Percentiles rank a stretch among this genome's conserved stretches.
phyloP scores from a whole-genome alignment of 2,329 filamentous ascomycete genomes.

The Colletotrichum sp. region DNA sequence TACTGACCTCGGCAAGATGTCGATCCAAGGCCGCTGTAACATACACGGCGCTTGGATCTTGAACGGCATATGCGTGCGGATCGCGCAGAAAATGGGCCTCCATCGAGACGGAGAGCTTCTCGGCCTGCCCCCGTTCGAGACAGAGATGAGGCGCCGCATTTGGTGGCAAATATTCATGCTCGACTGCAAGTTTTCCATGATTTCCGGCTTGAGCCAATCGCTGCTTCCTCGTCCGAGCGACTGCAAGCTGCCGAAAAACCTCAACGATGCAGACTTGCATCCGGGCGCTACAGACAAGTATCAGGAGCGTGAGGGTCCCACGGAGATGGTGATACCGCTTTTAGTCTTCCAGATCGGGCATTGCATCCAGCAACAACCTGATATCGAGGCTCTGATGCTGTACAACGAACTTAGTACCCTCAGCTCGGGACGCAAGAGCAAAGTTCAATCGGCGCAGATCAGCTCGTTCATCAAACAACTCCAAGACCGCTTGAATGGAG shows the following conservation, averaged over 20 bases:
- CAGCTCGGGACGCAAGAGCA: constrained; percentile 2
- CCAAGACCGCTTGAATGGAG: constrained; percentile 43
- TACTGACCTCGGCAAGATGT: constrained; percentile 45
- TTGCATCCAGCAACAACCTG: constrained; percentile 47
- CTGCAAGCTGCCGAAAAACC: constrained; percentile 62
- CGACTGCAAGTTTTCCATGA: constrained; percentile 60
- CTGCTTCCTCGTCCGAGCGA: constrained; percentile 59
- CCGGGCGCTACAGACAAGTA: constrained; percentile 60
- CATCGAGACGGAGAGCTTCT: constrained; percentile 65
- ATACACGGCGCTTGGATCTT: constrained; percentile 65
- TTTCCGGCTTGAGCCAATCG: constrained; percentile 63
- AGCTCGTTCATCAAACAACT: constrained; percentile 45
- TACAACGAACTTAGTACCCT: constrained; percentile 4
- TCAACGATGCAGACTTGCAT: constrained; percentile 66
- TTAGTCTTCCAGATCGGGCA: constrained; percentile 54
- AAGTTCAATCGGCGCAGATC: constrained; percentile 33
- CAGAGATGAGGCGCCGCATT: constrained; percentile 68
- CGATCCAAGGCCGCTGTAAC: constrained; percentile 62
- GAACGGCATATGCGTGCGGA: constrained; percentile 64
- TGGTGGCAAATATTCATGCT: constrained; percentile 70
- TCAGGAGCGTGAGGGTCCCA: constrained; percentile 52
- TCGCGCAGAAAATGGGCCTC: constrained; percentile 71
- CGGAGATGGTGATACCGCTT: constrained; percentile 65
- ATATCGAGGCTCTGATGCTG: constrained; percentile 53
- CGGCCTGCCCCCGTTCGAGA: constrained; percentile 65